A percentile compares a stretch with the other conserved stretches of the same genome.
These are phyloP conservation scores for Eragrostis nindensis DNA, from an alignment of 176 grass and related monocot species.

Conservation along the genomic window DNA sequence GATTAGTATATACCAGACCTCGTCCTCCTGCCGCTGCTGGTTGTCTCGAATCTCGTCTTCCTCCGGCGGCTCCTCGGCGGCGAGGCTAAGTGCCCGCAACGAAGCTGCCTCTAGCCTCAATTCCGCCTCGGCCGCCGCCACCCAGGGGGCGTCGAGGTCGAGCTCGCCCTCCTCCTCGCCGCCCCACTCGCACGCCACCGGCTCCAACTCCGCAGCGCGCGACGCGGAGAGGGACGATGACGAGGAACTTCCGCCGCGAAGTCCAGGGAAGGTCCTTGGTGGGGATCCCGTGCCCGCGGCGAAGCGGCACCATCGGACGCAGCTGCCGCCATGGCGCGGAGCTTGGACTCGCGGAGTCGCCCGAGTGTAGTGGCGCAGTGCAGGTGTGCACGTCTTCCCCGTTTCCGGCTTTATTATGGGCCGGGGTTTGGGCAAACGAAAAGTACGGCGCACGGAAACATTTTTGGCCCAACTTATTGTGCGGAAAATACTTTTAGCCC, in stretches of 20 bases:
- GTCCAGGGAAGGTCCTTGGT: not conserved
- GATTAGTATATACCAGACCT: slow-evolving; percentile 16
- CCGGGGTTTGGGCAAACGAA: no score
- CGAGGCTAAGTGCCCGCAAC: not conserved
- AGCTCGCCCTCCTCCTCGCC: slow-evolving; percentile 24
- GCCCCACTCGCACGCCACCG: not conserved
- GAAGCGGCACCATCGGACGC: not conserved
- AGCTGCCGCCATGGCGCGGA: slow-evolving; percentile 32
- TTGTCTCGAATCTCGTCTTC: slow-evolving; percentile 38
- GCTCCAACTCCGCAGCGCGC: not conserved
- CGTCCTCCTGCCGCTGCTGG: slow-evolving; percentile 34
- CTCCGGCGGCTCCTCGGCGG: not conserved
- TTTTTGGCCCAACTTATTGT: no score
- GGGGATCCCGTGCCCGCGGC: not conserved
- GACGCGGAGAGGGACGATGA: slow-evolving; percentile 21
- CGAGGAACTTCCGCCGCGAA: not conserved
- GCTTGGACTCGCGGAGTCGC: not conserved
- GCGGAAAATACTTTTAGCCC: no score
- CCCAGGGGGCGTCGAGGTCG: slow-evolving; percentile 38
- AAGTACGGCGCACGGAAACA: no score
- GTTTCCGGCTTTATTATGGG: no score
- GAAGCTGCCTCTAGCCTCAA: slow-evolving; percentile 12
- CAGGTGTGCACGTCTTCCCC: no score
- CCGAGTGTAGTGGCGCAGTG: no score
- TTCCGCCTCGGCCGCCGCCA: slow-evolving; percentile 27